phyloP scores from a whole-genome alignment of 2,329 filamentous ascomycete genomes.

The Colletotrichum tamarilloi region DNA sequence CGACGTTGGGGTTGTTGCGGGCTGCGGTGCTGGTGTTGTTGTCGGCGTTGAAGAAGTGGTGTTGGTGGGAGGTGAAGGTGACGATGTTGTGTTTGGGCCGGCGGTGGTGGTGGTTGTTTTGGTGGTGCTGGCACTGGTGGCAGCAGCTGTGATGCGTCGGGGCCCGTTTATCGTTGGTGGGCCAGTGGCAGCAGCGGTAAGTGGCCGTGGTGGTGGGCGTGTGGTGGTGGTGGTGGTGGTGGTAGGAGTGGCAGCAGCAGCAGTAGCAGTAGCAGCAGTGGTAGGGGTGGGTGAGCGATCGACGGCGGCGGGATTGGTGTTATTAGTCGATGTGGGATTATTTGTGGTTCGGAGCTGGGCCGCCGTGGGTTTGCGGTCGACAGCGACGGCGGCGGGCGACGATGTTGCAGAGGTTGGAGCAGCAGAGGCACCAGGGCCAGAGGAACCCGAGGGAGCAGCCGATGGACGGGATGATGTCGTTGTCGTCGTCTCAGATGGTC shows the following conservation, averaged over 20 bases:
- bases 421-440: slow-evolving; percentile 50
- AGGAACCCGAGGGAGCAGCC: not conserved
- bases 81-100: slow-evolving; percentile 24
- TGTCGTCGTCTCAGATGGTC: not conserved
- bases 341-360: slow-evolving; percentile 27
- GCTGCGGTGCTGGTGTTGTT: slow-evolving; percentile 21
- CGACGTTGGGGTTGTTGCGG: slow-evolving; percentile 20
- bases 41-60: slow-evolving; percentile 11
- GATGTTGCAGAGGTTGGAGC: slow-evolving; percentile 37
- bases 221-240: not conserved
- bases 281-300: not conserved
- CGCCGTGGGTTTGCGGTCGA: slow-evolving; percentile 18
- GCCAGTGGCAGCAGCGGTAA: slow-evolving; percentile 25
- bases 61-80: not conserved
- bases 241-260: no score
- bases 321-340: slow-evolving; percentile 20
- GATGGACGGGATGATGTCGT: slow-evolving; percentile 7
- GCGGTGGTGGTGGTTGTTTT: slow-evolving; percentile 7
- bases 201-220: not conserved
- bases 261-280: not conserved
- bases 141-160: slow-evolving; percentile 29
- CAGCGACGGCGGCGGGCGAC: not conserved
- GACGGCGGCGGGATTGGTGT: slow-evolving; percentile 2
- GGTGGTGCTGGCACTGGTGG: not conserved
- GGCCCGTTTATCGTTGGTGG: slow-evolving; percentile 33